A percentile compares a stretch with the other conserved stretches of the same genome.
Evolutionary conservation across 495 filamentous ascomycete genomes (phyloP).

Genomic region (Lepidopterella palustris): DNA sequence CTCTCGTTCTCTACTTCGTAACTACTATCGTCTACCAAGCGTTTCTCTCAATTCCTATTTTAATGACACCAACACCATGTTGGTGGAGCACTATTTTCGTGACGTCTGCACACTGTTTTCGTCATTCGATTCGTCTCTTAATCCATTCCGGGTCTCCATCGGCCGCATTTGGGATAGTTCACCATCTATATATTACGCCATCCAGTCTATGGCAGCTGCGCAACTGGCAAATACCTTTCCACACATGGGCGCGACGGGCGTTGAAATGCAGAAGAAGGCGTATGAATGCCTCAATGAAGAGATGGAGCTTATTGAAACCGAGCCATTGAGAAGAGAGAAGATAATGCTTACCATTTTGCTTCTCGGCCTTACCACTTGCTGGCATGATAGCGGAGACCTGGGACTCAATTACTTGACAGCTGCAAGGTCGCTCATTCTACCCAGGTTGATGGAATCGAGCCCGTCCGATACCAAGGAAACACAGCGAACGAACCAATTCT

Average conservation of each 20-base stretch:
- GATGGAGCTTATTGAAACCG: slow-evolving; percentile 21
- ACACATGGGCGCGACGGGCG: slow-evolving; percentile 45
- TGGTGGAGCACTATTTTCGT: slow-evolving; percentile 57
- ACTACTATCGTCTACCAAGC: slow-evolving; percentile 22
- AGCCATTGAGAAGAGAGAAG: slow-evolving; percentile 42
- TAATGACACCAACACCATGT: slow-evolving; percentile 36
- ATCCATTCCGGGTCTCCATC: slow-evolving; percentile 52
- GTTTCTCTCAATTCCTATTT: slow-evolving; percentile 9
- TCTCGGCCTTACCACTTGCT: slow-evolving; percentile 51
- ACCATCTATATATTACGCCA: slow-evolving; percentile 51
- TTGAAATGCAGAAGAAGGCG: slow-evolving; percentile 48
- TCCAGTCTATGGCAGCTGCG: slow-evolving; percentile 58
- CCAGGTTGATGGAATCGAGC: slow-evolving; percentile 14
- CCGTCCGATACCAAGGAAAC: slow-evolving; percentile 27
- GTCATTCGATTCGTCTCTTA: slow-evolving; percentile 53
- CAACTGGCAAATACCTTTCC: slow-evolving; percentile 52
- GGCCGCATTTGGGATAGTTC: slow-evolving; percentile 52
- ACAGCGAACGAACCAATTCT: slow-evolving; percentile 50
- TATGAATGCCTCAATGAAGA: slow-evolving; percentile 46
- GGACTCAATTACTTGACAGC: slow-evolving; percentile 32
- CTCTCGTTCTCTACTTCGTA: slow-evolving; percentile 22
- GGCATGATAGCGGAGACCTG: slow-evolving; percentile 51
- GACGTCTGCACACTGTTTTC: slow-evolving; percentile 53
- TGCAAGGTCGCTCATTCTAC: slow-evolving; percentile 25
- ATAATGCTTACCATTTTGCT: slow-evolving; percentile 49